phyloP scores from a whole-genome alignment of 805 yeast species.

The Candida morakotiae region DNA sequence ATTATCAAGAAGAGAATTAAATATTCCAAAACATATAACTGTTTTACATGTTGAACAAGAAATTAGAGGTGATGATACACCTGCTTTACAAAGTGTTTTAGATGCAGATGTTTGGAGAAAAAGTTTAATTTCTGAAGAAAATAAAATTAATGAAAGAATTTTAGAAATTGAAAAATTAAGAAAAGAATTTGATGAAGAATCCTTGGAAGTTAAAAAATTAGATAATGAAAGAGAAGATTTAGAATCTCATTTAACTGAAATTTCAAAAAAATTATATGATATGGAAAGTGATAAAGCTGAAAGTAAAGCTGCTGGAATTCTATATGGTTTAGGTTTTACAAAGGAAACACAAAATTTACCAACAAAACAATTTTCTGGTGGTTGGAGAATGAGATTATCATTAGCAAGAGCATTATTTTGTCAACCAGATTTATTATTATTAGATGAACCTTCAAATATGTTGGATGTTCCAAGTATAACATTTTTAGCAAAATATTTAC shows the following conservation, averaged over 20 bases:
- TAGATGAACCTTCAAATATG: constrained; percentile 99
- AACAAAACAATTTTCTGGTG: constrained; percentile 95
- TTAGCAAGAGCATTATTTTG: constrained; percentile 96
- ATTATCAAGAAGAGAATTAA: constrained; percentile 85
- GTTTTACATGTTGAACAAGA: constrained; percentile 98
- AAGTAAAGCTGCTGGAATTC: constrained; percentile 90
- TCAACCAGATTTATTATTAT: constrained; percentile 85
- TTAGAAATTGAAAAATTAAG: constrained; percentile 69
- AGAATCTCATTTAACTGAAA: constrained; percentile 70
- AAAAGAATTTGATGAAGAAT: constrained; percentile 70
- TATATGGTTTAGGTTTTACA: constrained; percentile 91
- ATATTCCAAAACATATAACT: constrained; percentile 92
- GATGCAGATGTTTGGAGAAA: constrained; percentile 99
- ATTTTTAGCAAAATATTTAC: constrained; percentile 83
- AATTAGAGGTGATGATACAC: constrained; percentile 85
- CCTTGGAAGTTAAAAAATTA: constrained; percentile 68
- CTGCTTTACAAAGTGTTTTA: constrained; percentile 90
- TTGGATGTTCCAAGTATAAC: constrained; percentile 99
- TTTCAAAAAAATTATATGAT: constrained; percentile 77
- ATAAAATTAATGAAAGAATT: constrained; percentile 67
- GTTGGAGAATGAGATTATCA: constrained; percentile 99
- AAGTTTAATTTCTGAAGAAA: constrained; percentile 74
- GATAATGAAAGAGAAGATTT: constrained; percentile 90
- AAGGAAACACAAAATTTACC: constrained; percentile 77
- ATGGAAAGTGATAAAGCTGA: constrained; percentile 98